Base-by-base conservation (phyloP, 179 eudicot species). In the Monotropa hypopitys region DNA sequence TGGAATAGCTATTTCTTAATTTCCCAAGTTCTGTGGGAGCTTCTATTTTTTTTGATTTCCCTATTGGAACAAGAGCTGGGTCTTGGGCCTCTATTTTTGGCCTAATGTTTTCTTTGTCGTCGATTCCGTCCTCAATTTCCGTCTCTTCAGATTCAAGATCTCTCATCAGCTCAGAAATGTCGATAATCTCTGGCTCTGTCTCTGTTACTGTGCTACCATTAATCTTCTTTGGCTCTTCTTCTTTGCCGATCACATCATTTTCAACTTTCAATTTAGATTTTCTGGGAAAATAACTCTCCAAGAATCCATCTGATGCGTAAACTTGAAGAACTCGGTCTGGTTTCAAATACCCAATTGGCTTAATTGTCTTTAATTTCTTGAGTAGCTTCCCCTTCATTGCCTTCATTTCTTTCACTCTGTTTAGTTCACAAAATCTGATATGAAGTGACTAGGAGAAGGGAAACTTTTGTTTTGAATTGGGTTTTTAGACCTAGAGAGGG, bases 371-470 rank as follows among this genome's bases (percentile, higher is more conserved):
- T 80, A 95, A 71, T 67, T 90, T 95, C 87, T 90, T 95, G 80
- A 93, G 82, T 3, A 93, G 78, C 83, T 88, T 95, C 30, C 98
- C 99, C 80, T 91, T 93, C 86, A 95, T 81, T 35, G 86, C 88
- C 87, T 89, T 92, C 98, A 92, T 73, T 42, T 57, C 30, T 56
- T 12, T 13, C 5, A 8, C 50, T 18, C 38, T 9, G 3, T 33
- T 66, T 35, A 3, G 62, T 66, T 66, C 72, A 62, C 45, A 21
- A 49, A 50, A 65, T 65, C 62, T 76, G 62, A 13, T n/a, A 10
- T 10, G 61, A 7, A 45, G 54, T 16, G 32, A 45, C 21, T 59
- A 16, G 77, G 53, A 43, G 70, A 47, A 61, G 77, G 51, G 10
- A 35, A 15, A 4, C 63, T n/a, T 26, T 33, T 45, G 21, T 23